Evolutionary conservation across 2,329 filamentous ascomycete genomes (phyloP).

Genomic region (Dactylellina drechsleri): DNA sequence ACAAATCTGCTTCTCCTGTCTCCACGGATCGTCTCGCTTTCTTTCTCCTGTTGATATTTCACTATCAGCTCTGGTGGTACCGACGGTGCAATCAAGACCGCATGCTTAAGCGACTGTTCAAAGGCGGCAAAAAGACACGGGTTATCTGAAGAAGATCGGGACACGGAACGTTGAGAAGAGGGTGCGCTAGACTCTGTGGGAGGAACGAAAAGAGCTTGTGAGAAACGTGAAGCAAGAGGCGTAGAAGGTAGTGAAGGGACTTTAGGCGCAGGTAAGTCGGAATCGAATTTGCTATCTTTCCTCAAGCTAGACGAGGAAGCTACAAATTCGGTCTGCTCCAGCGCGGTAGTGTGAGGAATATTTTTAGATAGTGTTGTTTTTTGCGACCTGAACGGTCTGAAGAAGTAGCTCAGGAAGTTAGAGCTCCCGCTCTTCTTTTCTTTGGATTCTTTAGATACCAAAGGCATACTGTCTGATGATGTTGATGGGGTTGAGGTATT

Average conservation of each 20-base stretch:
- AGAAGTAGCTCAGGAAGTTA: slow-evolving; percentile 49
- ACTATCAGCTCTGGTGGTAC: slow-evolving; percentile 51
- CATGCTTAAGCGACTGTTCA: slow-evolving; percentile 47
- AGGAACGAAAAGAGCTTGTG: slow-evolving; percentile 49
- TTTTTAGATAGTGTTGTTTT: slow-evolving; percentile 41
- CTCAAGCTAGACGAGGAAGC: slow-evolving; percentile 6
- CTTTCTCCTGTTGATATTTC: slow-evolving; percentile 39
- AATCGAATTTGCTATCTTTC: slow-evolving; percentile 47
- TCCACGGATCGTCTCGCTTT: slow-evolving; percentile 15
- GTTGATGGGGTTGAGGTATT: slow-evolving; percentile 22
- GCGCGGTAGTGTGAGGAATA: slow-evolving; percentile 35
- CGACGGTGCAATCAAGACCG: slow-evolving; percentile 36
- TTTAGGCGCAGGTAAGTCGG: slow-evolving; percentile 35
- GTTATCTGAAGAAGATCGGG: slow-evolving; percentile 35
- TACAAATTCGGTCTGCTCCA: slow-evolving; percentile 32
- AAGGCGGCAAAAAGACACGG: slow-evolving; percentile 49
- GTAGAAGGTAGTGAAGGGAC: slow-evolving; percentile 44
- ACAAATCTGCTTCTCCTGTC: slow-evolving; percentile 50
- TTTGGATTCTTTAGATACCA: slow-evolving; percentile 16
- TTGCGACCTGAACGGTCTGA: slow-evolving; percentile 53
- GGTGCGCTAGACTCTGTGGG: slow-evolving; percentile 30
- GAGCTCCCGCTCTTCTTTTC: slow-evolving; percentile 48
- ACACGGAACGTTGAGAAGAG: slow-evolving; percentile 18
- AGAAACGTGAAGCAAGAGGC: slow-evolving; percentile 43
- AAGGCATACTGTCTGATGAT: slow-evolving; percentile 29